A percentile compares a stretch with the other conserved stretches of the same genome.
phyloP scores from a whole-genome alignment of 805 yeast genomes.

The Schwanniomyces sp. region DNA sequence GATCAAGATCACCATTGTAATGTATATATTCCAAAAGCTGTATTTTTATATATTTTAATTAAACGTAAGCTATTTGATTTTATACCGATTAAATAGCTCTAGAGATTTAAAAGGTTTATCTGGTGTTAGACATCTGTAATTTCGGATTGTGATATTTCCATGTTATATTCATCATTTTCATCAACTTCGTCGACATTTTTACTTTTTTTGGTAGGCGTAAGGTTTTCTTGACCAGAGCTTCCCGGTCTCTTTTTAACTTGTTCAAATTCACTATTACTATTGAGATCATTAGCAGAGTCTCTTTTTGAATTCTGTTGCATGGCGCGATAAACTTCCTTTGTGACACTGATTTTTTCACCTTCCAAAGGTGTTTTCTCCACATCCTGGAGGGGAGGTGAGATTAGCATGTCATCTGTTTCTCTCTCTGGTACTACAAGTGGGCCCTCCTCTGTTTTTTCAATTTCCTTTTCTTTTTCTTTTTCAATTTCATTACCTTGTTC shows the following conservation, averaged over 20 bases:
- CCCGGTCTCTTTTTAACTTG: neutral
- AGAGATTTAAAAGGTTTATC: neutral
- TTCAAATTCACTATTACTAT: neutral
- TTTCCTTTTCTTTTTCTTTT: constrained; percentile 1
- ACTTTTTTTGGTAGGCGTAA: neutral
- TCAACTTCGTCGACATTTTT: neutral
- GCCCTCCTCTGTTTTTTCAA: neutral
- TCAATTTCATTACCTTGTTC: neutral
- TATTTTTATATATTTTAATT: neutral
- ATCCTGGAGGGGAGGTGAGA: neutral
- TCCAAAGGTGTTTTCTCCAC: neutral
- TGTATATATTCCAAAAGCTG: neutral
- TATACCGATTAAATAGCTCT: neutral
- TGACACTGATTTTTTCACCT: neutral
- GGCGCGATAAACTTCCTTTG: neutral
- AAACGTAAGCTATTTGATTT: neutral
- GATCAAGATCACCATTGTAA: constrained; percentile 1
- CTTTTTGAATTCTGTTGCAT: neutral
- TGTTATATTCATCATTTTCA: neutral
- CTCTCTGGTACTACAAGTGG: neutral
- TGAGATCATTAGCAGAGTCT: neutral
- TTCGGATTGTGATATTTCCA: neutral
- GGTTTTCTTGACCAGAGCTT: neutral
- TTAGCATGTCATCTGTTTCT: neutral
- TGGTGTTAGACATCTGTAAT: neutral